Base-by-base conservation (phyloP, 345 rosid species). In the Cochlearia excelsa region DNA sequence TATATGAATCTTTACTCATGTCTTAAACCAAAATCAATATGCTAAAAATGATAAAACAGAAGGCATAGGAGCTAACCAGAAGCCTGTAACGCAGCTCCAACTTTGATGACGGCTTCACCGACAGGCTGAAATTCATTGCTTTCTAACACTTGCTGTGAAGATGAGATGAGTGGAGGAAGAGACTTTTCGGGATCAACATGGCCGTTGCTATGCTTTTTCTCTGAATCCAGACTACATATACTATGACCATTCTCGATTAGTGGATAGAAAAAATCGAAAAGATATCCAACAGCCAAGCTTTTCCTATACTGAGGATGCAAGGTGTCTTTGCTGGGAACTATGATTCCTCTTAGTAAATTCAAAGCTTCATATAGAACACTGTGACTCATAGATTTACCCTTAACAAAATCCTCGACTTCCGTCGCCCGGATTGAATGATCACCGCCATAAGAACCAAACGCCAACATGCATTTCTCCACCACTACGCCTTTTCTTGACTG, bases 361-460 rank as follows among this genome's bases (percentile, higher is more conserved):
- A 82, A 55, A 70, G 87, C 88, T 69, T 82, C 90, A 67, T 69
- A 68, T 1, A 92, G 57, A 61, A 83, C 75, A 61, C 31, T 54
- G 8, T 69, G 7, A 51, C 73, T 78, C 51, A 92, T 75, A 34
- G 57, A 31, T 55, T 84, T 86, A 40, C 89, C 90, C 26, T 61
- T 72, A 46, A 92, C 44, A 74, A 79, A 73, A 30, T 67, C 69
- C 70, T 92, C 98, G 7, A 77, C 83, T 51, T 67, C 69, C 54
- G 58, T 79, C 53, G 86, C 95, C 57, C 98, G 74, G 34, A 84
- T 75, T 2, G 93, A 84, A 73, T 83, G 93, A 65, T 75, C 73
- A 28, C 83, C 80, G 6, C 98, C 97, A 66, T 66, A 88, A 31
- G 93, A 84, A 54, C 98, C 96, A 69, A 92, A 86, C 46, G 92